Evolutionary conservation across 495 filamentous ascomycete species (phyloP).

Genomic region (Cairneyella variabilis): DNA sequence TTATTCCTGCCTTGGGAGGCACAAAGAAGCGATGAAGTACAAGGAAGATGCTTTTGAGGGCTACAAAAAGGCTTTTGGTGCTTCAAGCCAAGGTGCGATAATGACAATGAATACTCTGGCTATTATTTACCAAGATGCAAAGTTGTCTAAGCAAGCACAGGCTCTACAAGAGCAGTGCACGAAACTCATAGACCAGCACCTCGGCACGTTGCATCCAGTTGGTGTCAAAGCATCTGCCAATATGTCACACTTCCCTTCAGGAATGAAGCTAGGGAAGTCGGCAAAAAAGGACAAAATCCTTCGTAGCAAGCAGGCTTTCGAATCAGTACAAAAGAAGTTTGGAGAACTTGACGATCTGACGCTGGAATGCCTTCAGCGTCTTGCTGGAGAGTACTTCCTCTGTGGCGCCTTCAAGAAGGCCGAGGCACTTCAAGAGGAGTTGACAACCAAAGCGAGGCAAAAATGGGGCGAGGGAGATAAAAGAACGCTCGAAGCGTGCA

Average conservation of each 20-base stretch:
- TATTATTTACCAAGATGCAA: no score
- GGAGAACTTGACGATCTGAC: background rate
- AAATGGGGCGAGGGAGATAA: background rate
- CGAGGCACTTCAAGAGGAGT: background rate
- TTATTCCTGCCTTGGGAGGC: background rate
- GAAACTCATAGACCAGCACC: no score
- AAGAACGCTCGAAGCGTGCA: background rate
- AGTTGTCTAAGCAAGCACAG: no score
- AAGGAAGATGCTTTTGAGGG: background rate
- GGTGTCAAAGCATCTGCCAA: no score
- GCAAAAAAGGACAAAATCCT: background rate
- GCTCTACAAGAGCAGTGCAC: no score
- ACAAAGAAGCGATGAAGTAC: background rate
- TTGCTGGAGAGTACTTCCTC: conserved; percentile 1
- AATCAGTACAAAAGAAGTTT: background rate
- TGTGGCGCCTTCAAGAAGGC: conserved; percentile 1
- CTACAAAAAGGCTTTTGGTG: background rate
- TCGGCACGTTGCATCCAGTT: no score
- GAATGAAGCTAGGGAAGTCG: no score
- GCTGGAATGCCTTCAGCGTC: background rate
- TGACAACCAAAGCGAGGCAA: background rate
- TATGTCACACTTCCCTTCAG: no score
- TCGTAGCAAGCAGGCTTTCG: background rate
- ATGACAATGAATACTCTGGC: no score
- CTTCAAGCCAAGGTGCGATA: background rate